Evolutionary conservation across 768 basidiomycete genomes (phyloP).

Genomic region (Rhizopogon vulgaris): DNA sequence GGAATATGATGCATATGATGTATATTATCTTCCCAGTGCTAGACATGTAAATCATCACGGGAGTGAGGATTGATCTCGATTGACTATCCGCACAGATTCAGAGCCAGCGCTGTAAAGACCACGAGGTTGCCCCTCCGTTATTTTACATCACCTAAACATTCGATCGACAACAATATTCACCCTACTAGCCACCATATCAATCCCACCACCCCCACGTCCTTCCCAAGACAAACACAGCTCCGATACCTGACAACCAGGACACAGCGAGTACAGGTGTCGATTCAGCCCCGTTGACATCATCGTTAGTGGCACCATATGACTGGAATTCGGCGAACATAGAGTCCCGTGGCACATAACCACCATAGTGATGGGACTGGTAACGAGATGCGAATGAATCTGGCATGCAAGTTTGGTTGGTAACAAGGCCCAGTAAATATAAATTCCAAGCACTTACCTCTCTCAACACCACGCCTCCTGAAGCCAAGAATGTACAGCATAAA

Average conservation of each 20-base stretch:
- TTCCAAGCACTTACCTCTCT: not conserved
- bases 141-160: too few species aligned
- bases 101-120: too few species aligned
- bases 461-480: not conserved
- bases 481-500: not conserved
- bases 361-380: conserved; percentile 6
- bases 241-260: not conserved
- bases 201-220: conserved; percentile 1
- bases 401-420: not conserved
- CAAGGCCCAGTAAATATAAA: not conserved
- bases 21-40: too few species aligned
- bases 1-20: too few species aligned
- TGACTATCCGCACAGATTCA: too few species aligned
- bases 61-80: too few species aligned
- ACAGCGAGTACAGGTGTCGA: not conserved
- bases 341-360: conserved; percentile 6
- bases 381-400: conserved; percentile 6
- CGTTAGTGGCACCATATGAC: conserved; percentile 3
- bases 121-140: too few species aligned
- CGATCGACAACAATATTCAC: too few species aligned
- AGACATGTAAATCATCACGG: too few species aligned
- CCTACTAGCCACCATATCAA: not conserved
- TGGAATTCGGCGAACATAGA: conserved; percentile 4
- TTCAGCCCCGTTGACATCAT: not conserved
- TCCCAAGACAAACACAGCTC: conserved; percentile 2